These are phyloP conservation scores for Venturiaceae sp. DNA, from an alignment of 2,329 filamentous ascomycete species.

Conservation along the genomic window DNA sequence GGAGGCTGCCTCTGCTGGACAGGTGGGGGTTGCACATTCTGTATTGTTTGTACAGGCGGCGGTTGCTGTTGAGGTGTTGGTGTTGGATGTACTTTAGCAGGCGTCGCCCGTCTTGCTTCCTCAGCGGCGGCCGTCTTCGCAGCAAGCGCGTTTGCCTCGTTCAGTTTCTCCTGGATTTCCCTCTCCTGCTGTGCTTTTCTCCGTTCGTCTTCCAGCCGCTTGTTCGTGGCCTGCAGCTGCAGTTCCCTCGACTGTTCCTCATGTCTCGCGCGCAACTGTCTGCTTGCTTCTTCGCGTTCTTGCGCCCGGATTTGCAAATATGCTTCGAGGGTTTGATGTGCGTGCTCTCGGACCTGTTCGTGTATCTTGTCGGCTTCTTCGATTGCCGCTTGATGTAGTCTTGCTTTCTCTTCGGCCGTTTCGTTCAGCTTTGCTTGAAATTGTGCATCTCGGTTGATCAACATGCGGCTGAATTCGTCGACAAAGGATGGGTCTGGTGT, in stretches of 20 bases:
- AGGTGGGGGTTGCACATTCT: background rate
- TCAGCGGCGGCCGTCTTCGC: background rate
- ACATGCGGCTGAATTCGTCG: slow-evolving; percentile 5
- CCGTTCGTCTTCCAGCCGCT: slow-evolving; percentile 11
- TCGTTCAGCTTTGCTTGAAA: background rate
- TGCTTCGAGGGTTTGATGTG: background rate
- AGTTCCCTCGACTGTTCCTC: slow-evolving; percentile 11
- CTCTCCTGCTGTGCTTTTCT: slow-evolving; percentile 17
- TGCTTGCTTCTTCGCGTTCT: background rate
- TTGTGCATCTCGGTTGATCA: background rate
- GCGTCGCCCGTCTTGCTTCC: background rate
- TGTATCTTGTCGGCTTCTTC: slow-evolving; percentile 2
- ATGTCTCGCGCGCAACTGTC: slow-evolving; percentile 20
- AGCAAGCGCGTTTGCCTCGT: background rate
- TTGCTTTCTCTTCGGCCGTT: background rate
- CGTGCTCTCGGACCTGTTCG: slow-evolving; percentile 3
- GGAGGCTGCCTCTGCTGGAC: background rate
- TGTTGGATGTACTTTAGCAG: background rate
- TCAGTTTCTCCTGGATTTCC: slow-evolving; percentile 1
- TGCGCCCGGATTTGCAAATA: background rate
- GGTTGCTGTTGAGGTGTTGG: background rate
- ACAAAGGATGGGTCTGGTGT: background rate
- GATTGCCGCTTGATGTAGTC: background rate
- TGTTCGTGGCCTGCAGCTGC: slow-evolving; percentile 12
- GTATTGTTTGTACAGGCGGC: background rate